phyloP scores from a whole-genome alignment of 1,139 yeast genomes.

The Taphrina flavorubra region DNA sequence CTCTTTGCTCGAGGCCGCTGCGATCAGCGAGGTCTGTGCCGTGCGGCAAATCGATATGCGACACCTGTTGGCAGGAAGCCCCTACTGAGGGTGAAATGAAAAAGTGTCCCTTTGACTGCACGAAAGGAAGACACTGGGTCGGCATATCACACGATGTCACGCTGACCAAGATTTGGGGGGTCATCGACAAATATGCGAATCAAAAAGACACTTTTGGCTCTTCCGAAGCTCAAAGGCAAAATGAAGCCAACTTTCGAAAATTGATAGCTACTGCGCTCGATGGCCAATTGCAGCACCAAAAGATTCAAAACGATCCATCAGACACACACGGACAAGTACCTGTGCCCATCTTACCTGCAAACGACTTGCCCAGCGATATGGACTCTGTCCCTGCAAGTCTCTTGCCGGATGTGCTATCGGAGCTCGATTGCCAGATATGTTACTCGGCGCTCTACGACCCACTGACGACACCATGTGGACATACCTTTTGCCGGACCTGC shows the following conservation, averaged over 20 bases:
- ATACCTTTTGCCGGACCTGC: conserved; percentile 42
- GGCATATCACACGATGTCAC: conserved; percentile 37
- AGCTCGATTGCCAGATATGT: conserved; percentile 43
- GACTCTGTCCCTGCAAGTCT: conserved; percentile 24
- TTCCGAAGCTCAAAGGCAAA: not conserved
- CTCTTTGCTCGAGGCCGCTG: conserved; percentile 32
- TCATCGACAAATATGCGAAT: not conserved
- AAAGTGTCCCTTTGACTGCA: conserved; percentile 31
- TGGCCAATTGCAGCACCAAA: not conserved
- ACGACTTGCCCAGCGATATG: conserved; percentile 17
- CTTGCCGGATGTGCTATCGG: conserved; percentile 30
- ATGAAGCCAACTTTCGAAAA: conserved; percentile 2
- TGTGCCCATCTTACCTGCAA: not conserved
- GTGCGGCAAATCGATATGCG: conserved; percentile 37
- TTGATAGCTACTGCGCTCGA: conserved; percentile 6
- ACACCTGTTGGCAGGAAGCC: conserved; percentile 35
- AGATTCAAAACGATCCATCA: not conserved
- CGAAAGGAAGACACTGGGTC: conserved; percentile 38
- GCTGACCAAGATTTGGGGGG: conserved; percentile 31
- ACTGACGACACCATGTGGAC: conserved; percentile 43
- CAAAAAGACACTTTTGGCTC: not conserved
- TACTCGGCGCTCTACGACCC: conserved; percentile 42
- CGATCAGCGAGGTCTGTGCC: conserved; percentile 33
- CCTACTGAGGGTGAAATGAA: conserved; percentile 32
- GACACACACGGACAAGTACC: conserved; percentile 6